A percentile compares a stretch with the other conserved stretches of the same genome.
Evolutionary conservation across 139 green algal species (phyloP).

Genomic region (Tetradesmus lagerheimii): DNA sequence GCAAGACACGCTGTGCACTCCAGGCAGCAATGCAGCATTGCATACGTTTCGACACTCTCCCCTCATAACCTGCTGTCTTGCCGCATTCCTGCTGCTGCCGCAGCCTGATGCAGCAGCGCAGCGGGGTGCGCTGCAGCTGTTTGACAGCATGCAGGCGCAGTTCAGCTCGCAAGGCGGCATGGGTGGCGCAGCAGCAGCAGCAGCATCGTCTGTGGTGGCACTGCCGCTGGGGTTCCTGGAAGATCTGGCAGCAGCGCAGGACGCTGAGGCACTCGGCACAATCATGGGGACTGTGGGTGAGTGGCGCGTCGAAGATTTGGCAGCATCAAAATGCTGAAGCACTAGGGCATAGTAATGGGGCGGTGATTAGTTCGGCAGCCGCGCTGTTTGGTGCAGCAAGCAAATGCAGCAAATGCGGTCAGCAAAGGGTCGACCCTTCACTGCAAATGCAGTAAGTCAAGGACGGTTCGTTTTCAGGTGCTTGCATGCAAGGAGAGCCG

Average conservation of each 20-base stretch:
- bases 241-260: constrained; percentile 69
- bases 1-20: too few relatives aligned
- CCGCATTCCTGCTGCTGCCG: not conserved
- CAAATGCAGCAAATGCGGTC: too few relatives aligned
- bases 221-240: constrained; percentile 89
- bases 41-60: too few relatives aligned
- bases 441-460: too few relatives aligned
- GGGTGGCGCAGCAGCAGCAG: constrained; percentile 1
- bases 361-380: too few relatives aligned
- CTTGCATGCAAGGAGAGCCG: too few relatives aligned
- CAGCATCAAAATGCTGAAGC: not conserved
- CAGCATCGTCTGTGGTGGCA: constrained; percentile 15
- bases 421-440: too few relatives aligned
- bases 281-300: constrained; percentile 71
- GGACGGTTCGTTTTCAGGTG: too few relatives aligned
- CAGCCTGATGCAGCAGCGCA: constrained; percentile 66
- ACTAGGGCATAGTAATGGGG: too few relatives aligned
- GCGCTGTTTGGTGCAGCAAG: too few relatives aligned
- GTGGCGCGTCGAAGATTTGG: not conserved
- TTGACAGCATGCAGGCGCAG: constrained; percentile 61
- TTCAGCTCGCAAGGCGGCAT: not conserved
- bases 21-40: not conserved
- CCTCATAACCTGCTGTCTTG: not conserved
- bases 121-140: constrained; percentile 78
- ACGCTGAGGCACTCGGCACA: constrained; percentile 73